Percentiles rank a stretch among this genome's conserved stretches.
These are phyloP conservation scores for Sphagnum contortum DNA, from an alignment of 225 moss, liverwort and hornwort species.

Conservation along the genomic window DNA sequence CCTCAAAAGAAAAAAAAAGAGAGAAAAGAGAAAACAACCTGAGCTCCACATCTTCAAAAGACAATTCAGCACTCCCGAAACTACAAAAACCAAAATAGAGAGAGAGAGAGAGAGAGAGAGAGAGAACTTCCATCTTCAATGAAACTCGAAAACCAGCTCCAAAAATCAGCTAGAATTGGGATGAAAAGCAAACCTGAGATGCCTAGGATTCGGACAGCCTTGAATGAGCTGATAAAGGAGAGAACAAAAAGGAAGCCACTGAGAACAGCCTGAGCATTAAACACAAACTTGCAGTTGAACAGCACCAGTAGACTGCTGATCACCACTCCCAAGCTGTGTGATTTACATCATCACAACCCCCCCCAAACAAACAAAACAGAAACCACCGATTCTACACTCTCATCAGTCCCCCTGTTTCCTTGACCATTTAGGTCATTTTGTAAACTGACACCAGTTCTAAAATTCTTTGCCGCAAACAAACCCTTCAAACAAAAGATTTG, in stretches of 20 bases:
- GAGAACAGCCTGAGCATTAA: slow-evolving; percentile 13
- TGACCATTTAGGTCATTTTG: too few relatives aligned
- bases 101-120: background rate
- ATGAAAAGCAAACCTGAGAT: slow-evolving; percentile 16
- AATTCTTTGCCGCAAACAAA: too few relatives aligned
- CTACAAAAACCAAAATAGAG: background rate
- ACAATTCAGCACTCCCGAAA: too few relatives aligned
- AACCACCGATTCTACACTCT: too few relatives aligned
- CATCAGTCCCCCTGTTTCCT: too few relatives aligned
- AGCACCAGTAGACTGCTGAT: slow-evolving; percentile 22
- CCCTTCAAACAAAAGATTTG: too few relatives aligned
- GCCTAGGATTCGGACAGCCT: slow-evolving; percentile 26
- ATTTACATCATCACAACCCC: too few relatives aligned
- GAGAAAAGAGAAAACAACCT: too few relatives aligned
- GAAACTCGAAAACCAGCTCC: background rate
- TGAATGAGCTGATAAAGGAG: slow-evolving; percentile 19
- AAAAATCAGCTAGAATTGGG: background rate
- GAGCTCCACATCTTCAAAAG: background rate
- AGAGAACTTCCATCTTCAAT: background rate
- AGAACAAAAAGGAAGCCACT: slow-evolving; percentile 31
- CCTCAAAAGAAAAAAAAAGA: too few relatives aligned
- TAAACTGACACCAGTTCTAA: too few relatives aligned
- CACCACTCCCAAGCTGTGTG: slow-evolving; percentile 23
- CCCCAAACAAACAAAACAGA: too few relatives aligned
- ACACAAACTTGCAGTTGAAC: slow-evolving; percentile 10